These are phyloP conservation scores for Phtheirospermum japonicum DNA, from an alignment of 257 asterid genomes.

Conservation along the genomic window DNA sequence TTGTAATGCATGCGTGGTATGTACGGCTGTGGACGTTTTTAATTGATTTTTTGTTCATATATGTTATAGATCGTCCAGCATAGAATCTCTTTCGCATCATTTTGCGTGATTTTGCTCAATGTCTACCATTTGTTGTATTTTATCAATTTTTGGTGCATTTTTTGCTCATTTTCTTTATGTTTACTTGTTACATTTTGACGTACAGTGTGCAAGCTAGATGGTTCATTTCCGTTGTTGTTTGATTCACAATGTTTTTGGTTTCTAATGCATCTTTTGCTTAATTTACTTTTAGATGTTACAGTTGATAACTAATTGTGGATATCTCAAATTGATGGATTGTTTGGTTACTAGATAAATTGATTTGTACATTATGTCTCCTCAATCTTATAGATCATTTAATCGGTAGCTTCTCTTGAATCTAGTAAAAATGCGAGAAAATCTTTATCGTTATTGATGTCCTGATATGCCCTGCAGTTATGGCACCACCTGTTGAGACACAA, in stretches of 20 bases:
- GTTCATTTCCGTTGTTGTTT: not conserved
- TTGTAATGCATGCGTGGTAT: not conserved
- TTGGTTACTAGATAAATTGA: not conserved
- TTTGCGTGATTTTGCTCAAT: slow-evolving; percentile 18
- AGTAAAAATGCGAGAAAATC: not conserved
- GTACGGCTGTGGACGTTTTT: too few relatives aligned
- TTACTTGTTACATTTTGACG: not conserved
- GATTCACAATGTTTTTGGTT: not conserved
- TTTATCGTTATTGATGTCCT: slow-evolving; percentile 11
- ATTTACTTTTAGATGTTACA: not conserved
- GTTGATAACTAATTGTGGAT: not conserved
- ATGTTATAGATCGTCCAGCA: slow-evolving; percentile 10
- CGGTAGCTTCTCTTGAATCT: not conserved
- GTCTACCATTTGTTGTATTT: slow-evolving; percentile 1
- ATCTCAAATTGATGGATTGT: not conserved
- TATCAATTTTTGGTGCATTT: not conserved
- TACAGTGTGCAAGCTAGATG: not conserved
- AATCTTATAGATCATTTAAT: not conserved
- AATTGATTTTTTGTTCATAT: slow-evolving; percentile 17
- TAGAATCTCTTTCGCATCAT: not conserved
- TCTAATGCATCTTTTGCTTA: not conserved
- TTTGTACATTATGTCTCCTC: not conserved
- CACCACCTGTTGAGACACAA: slow-evolving; percentile 35
- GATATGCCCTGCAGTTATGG: slow-evolving; percentile 30
- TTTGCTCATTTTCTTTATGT: not conserved